These are phyloP conservation scores for Exophiala mesophila DNA, from an alignment of 2,329 filamentous ascomycete genomes.

Conservation along the genomic window DNA sequence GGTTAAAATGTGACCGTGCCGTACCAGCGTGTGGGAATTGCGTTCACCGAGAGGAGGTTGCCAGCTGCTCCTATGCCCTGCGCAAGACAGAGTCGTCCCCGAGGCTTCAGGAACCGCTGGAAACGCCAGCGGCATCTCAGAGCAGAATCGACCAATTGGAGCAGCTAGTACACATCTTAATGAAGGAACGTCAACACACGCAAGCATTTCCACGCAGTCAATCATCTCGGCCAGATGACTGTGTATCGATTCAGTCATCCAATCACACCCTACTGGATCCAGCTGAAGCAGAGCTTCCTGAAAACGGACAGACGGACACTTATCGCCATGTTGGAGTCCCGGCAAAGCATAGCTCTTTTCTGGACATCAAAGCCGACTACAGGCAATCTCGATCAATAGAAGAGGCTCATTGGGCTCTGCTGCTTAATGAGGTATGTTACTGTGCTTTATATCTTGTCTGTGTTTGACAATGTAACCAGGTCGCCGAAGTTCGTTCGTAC, in stretches of 20 bases:
- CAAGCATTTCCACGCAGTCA: too few relatives aligned
- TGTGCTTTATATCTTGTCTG: constrained; percentile 64
- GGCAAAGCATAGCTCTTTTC: too few relatives aligned
- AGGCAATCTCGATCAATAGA: constrained; percentile 73
- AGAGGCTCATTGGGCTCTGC: constrained; percentile 74
- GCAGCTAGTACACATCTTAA: constrained; percentile 81
- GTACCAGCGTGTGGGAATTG: constrained; percentile 85
- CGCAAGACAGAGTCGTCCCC: constrained; percentile 66
- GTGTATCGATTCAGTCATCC: too few relatives aligned
- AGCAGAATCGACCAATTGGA: constrained; percentile 93
- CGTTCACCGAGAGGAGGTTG: constrained; percentile 74
- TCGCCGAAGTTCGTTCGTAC: constrained; percentile 14
- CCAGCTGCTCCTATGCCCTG: constrained; percentile 78
- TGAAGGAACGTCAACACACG: constrained; percentile 74
- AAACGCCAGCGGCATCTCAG: constrained; percentile 86
- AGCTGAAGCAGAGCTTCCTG: too few relatives aligned
- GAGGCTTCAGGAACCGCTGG: constrained; percentile 35
- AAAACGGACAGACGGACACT: too few relatives aligned
- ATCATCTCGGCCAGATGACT: too few relatives aligned
- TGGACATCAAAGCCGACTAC: constrained; percentile 70
- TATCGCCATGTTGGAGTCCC: too few relatives aligned
- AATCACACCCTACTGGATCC: too few relatives aligned
- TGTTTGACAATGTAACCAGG: constrained; percentile 59
- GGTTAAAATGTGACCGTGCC: constrained; percentile 81
- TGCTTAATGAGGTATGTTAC: constrained; percentile 78